Evolutionary conservation across 305 asterid genomes (phyloP).

Genomic region (Salvia sclarea): DNA sequence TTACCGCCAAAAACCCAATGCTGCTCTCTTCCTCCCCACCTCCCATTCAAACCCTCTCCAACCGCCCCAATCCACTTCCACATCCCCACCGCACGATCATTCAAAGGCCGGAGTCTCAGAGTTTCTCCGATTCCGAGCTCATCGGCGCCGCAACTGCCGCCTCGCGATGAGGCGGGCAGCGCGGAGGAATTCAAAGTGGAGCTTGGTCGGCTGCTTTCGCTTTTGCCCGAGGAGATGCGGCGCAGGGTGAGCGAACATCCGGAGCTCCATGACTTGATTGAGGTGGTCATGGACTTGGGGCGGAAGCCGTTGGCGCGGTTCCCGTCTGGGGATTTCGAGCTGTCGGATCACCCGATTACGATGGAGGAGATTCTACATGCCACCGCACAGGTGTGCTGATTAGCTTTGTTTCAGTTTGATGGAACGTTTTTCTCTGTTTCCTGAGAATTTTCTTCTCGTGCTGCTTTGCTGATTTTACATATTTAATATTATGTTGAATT

Average conservation of each 20-base stretch:
- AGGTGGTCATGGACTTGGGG: constrained; percentile 94
- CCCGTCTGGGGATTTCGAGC: constrained; percentile 79
- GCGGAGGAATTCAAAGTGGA: constrained; percentile 66
- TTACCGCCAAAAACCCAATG: constrained; percentile 70
- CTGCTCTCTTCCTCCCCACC: constrained; percentile 37
- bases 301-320: constrained; percentile 90
- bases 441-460: background rate
- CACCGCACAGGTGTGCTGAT: constrained; percentile 57
- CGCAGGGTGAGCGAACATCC: constrained; percentile 65
- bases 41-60: constrained; percentile 32
- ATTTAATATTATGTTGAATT: background rate
- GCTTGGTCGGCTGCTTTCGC: constrained; percentile 57
- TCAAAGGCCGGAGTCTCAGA: constrained; percentile 27
- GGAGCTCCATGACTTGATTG: constrained; percentile 72
- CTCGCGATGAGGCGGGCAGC: constrained; percentile 31
- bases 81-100: constrained; percentile 3
- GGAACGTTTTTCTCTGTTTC: background rate
- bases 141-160: constrained; percentile 27
- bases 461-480: background rate
- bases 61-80: constrained; percentile 21
- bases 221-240: constrained; percentile 89
- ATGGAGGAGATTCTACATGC: constrained; percentile 68
- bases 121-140: constrained; percentile 34
- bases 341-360: constrained; percentile 66
- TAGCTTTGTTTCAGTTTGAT: constrained; percentile 13